phyloP scores from a whole-genome alignment of 306 rosid species.

The Corylus avellana region DNA sequence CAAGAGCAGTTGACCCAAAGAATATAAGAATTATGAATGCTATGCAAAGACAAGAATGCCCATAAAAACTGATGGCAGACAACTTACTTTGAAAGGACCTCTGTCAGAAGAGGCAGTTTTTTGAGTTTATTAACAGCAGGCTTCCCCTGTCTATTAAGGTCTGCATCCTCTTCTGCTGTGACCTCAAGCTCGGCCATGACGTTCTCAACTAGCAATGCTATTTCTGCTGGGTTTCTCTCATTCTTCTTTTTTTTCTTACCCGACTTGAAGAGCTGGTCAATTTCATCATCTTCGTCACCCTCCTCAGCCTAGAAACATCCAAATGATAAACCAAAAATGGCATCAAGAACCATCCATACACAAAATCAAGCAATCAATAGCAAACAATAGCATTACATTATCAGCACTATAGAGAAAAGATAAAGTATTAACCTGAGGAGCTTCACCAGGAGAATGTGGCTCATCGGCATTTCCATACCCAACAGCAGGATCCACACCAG shows the following conservation, averaged over 20 bases:
- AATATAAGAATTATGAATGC: background rate
- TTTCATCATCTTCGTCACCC: slow-evolving; percentile 86
- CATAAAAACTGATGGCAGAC: background rate
- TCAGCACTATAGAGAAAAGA: background rate
- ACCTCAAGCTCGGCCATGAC: slow-evolving; percentile 98
- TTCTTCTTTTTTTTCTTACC: slow-evolving; percentile 86
- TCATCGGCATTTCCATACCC: slow-evolving; percentile 67
- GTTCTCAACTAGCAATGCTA: slow-evolving; percentile 86
- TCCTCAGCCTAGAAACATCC: slow-evolving; percentile 74
- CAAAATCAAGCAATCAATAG: background rate
- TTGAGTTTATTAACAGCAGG: slow-evolving; percentile 93
- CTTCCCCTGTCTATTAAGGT: slow-evolving; percentile 73
- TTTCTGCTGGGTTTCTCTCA: slow-evolving; percentile 89
- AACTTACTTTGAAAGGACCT: slow-evolving; percentile 90
- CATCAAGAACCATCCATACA: slow-evolving; percentile 11
- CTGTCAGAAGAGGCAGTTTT: slow-evolving; percentile 79
- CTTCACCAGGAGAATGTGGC: slow-evolving; percentile 66
- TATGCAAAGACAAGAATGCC: background rate
- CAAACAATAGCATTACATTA: background rate
- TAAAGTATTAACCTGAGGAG: slow-evolving; percentile 67
- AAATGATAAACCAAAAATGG: slow-evolving; percentile 7
- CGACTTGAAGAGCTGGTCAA: slow-evolving; percentile 67
- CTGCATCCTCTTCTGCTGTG: slow-evolving; percentile 96
- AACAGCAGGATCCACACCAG: slow-evolving; percentile 73
- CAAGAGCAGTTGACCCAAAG: slow-evolving; percentile 1